Conservation (phyloP, 2,329 filamentous ascomycete species). For the Alternaria alternata region DNA sequence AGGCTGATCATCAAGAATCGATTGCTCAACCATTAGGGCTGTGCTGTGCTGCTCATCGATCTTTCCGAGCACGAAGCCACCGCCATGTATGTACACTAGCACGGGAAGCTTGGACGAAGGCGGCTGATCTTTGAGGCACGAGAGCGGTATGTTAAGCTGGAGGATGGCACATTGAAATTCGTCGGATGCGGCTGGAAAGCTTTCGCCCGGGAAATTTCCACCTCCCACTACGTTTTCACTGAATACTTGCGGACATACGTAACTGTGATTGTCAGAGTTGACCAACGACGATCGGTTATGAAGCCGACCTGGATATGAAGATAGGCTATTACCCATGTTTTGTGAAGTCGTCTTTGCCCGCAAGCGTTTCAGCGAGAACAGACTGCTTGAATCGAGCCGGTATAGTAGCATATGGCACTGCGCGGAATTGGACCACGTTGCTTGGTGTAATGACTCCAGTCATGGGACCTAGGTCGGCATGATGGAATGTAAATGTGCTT, state of each 20-base stretch:
- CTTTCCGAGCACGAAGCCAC: conserved; percentile 55
- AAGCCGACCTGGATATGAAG: background rate
- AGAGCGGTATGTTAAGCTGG: conserved; percentile 35
- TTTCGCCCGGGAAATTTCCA: conserved; percentile 24
- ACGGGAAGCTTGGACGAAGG: conserved; percentile 53
- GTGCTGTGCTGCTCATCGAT: conserved; percentile 38
- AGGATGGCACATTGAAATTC: conserved; percentile 33
- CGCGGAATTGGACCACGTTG: conserved; percentile 38
- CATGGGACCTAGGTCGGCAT: conserved; percentile 27
- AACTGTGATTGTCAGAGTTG: conserved; percentile 14
- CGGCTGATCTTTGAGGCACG: conserved; percentile 9
- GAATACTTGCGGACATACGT: conserved; percentile 30
- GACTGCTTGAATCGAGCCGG: conserved; percentile 35
- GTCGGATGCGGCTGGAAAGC: background rate
- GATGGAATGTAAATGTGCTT: conserved; percentile 25
- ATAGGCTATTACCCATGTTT: conserved; percentile 21
- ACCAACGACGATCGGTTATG: background rate
- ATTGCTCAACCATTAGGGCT: conserved; percentile 32
- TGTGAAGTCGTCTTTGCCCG: conserved; percentile 22
- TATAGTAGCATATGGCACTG: conserved; percentile 31
- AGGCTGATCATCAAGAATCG: conserved; percentile 25
- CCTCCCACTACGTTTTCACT: conserved; percentile 13
- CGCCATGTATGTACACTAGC: conserved; percentile 62
- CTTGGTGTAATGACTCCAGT: conserved; percentile 26
- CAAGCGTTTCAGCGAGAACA: conserved; percentile 15